Conservation (phyloP, 1,284 basidiomycete species). For the Schizophyllum amplum region DNA sequence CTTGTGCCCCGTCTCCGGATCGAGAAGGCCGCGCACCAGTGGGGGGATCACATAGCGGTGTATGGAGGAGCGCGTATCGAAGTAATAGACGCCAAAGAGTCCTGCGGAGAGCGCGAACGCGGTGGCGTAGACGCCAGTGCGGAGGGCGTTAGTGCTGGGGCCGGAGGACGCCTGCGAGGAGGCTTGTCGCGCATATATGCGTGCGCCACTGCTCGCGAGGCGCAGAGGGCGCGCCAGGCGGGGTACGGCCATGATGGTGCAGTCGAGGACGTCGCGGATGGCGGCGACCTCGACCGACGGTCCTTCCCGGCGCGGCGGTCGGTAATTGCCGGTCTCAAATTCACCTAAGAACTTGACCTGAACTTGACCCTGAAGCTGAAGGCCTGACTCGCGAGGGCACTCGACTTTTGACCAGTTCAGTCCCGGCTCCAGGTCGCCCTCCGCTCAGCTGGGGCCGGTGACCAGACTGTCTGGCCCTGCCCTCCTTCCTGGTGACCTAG, state of each 20-base stretch:
- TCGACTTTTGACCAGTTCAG: too few species aligned
- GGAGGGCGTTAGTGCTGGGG: neutral
- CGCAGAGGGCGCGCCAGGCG: constrained; percentile 1
- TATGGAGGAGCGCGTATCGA: constrained; percentile 79
- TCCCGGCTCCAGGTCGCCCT: too few species aligned
- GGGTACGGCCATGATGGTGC: neutral
- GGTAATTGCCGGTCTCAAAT: too few species aligned
- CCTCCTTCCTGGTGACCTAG: too few species aligned
- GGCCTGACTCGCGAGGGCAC: too few species aligned
- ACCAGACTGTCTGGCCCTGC: too few species aligned
- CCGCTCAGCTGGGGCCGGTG: too few species aligned
- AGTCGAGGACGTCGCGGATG: neutral
- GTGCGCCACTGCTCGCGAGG: neutral
- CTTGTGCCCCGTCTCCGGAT: constrained; percentile 84
- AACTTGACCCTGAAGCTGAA: too few species aligned
- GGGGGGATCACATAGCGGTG: constrained; percentile 84
- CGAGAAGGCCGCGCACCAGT: constrained; percentile 56
- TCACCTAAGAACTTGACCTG: too few species aligned
- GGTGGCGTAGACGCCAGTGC: constrained; percentile 30
- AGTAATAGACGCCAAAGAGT: constrained; percentile 75
- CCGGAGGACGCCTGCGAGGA: neutral
- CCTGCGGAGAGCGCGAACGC: constrained; percentile 42
- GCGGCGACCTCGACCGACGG: too few species aligned
- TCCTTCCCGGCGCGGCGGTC: too few species aligned
- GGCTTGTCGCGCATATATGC: neutral